Evolutionary conservation across 116 monocot species (phyloP).

Genomic region (Cymodocea nodosa): DNA sequence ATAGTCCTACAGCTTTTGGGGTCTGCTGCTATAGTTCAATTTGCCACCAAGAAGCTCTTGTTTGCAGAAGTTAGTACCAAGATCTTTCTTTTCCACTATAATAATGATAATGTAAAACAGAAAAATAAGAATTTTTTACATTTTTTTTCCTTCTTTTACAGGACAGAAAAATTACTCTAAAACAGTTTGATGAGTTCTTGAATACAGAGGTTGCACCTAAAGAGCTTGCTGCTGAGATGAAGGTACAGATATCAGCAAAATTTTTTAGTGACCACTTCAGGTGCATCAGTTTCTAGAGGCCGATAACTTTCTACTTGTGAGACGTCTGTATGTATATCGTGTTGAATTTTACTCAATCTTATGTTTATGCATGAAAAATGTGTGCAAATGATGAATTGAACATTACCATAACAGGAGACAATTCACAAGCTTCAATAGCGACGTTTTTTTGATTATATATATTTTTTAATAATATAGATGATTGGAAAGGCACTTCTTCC

Average conservation of each 20-base stretch:
- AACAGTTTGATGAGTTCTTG: conserved; percentile 79
- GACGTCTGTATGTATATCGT: no score
- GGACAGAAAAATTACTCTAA: conserved; percentile 75
- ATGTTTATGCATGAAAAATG: no score
- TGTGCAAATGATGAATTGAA: no score
- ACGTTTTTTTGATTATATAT: background rate
- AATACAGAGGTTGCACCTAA: conserved; percentile 86
- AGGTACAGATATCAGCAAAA: conserved; percentile 27
- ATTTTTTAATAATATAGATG: conserved; percentile 28
- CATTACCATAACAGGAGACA: background rate
- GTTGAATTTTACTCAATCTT: no score
- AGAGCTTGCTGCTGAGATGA: conserved; percentile 84
- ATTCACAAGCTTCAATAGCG: no score
- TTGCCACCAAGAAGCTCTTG: conserved; percentile 69
- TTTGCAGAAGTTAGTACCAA: conserved; percentile 65
- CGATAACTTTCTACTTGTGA: no score
- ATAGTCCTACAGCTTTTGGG: conserved; percentile 86
- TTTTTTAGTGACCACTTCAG: background rate
- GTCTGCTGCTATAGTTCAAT: conserved; percentile 79
- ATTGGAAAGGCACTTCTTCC: conserved; percentile 88
- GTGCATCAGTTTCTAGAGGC: background rate
- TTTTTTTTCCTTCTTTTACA: conserved; percentile 10
- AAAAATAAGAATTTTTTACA: background rate
- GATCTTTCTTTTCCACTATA: background rate
- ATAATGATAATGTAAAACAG: background rate